These are phyloP conservation scores for Ulota crispa DNA, from an alignment of 225 moss, liverwort and hornwort genomes.

Conservation along the genomic window DNA sequence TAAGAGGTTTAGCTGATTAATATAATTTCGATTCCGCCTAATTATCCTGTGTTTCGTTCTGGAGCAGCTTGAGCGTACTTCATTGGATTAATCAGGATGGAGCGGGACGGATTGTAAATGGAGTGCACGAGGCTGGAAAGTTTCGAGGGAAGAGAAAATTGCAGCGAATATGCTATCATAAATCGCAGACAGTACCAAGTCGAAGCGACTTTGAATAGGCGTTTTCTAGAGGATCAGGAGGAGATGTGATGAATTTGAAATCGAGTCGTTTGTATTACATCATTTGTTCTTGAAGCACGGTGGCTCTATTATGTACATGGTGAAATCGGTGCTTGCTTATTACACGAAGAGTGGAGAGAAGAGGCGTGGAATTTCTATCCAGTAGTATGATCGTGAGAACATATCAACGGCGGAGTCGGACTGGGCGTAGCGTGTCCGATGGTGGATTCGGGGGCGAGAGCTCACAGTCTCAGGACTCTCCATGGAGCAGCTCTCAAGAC, in stretches of 20 bases:
- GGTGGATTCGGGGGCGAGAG: conserved; percentile 82
- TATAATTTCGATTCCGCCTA: conserved; percentile 10
- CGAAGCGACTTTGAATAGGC: conserved; percentile 1
- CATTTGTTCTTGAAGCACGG: conserved; percentile 10
- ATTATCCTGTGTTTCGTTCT: not conserved
- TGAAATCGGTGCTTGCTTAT: conserved; percentile 28
- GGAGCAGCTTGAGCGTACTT: conserved; percentile 10
- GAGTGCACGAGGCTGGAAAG: not conserved
- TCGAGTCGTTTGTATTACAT: conserved; percentile 4
- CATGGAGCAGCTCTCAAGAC: conserved; percentile 86
- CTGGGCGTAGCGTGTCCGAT: conserved; percentile 84
- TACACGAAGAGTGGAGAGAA: conserved; percentile 25
- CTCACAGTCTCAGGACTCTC: conserved; percentile 73
- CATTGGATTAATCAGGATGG: conserved; percentile 15
- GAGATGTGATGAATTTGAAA: conserved; percentile 12
- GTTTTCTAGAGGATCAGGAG: conserved; percentile 2
- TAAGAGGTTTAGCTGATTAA: conserved; percentile 11
- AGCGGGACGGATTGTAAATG: conserved; percentile 3
- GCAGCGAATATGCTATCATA: conserved; percentile 7
- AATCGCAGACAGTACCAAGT: not conserved
- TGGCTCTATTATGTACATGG: conserved; percentile 33
- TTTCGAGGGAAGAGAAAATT: not conserved
- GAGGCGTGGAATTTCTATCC: conserved; percentile 21
- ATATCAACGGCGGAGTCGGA: conserved; percentile 94
- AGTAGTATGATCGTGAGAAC: conserved; percentile 95